Conservation (phyloP, 352 stramenopile species). For the Phytophthora tentaculata region DNA sequence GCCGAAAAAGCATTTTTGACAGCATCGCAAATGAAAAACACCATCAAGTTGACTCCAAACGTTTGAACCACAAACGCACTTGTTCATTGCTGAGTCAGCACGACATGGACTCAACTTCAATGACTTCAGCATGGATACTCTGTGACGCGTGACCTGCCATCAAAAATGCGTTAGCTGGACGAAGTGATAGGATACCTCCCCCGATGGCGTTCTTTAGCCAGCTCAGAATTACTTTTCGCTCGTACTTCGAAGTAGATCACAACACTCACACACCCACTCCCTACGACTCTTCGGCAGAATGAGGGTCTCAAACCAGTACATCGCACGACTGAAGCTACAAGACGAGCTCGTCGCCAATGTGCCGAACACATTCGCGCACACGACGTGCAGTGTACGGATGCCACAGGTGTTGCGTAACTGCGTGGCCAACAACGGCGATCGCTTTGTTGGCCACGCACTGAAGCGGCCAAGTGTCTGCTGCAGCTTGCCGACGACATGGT, state of each 20-base stretch:
- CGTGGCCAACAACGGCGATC: conserved; percentile 44
- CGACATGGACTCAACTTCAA: neutral
- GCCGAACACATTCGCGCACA: conserved; percentile 51
- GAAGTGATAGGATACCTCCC: no score
- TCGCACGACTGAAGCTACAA: conserved; percentile 39
- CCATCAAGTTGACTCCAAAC: no score
- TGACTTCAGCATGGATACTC: no score
- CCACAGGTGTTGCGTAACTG: conserved; percentile 62
- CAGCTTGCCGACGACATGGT: conserved; percentile 51
- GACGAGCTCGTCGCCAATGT: conserved; percentile 41
- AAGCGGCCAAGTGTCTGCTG: conserved; percentile 35
- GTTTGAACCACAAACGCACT: no score
- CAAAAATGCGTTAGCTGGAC: conserved; percentile 17
- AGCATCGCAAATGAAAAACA: neutral
- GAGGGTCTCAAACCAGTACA: conserved; percentile 42
- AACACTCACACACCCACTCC: no score
- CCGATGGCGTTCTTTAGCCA: no score
- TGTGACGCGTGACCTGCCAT: no score
- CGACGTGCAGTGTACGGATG: conserved; percentile 56
- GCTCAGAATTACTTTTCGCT: neutral
- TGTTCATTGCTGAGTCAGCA: no score
- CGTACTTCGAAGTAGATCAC: no score
- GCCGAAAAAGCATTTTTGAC: conserved; percentile 12
- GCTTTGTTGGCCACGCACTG: conserved; percentile 31
- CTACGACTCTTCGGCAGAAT: neutral